Percentiles rank a stretch among this genome's conserved stretches.
phyloP scores from a whole-genome alignment of 1,139 yeast species.

The Pichiaceae sp. region DNA sequence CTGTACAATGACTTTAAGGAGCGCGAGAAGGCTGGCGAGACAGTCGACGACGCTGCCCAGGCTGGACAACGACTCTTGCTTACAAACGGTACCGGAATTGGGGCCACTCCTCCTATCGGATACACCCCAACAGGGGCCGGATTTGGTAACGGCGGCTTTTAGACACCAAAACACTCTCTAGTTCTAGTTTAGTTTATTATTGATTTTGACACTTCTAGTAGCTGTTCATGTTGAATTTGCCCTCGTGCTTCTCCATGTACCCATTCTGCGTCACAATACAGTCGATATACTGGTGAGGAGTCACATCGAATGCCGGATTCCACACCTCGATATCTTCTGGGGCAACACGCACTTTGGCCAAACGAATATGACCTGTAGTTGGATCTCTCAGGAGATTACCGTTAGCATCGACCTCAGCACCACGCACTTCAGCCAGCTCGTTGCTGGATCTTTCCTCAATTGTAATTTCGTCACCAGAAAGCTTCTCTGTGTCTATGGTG shows the following conservation, averaged over 20 bases:
- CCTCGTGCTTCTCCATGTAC: conserved; percentile 41
- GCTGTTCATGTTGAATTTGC: conserved; percentile 34
- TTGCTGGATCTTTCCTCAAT: conserved; percentile 82
- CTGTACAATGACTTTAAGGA: conserved; percentile 63
- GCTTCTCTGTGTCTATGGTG: conserved; percentile 66
- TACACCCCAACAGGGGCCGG: conserved; percentile 63
- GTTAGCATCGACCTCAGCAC: conserved; percentile 39
- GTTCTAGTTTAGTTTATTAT: conserved; percentile 3
- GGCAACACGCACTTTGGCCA: conserved; percentile 65
- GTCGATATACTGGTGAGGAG: conserved; percentile 76
- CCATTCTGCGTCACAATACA: conserved; percentile 80
- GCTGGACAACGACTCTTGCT: conserved; percentile 54
- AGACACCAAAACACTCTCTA: conserved; percentile 2
- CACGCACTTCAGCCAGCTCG: conserved; percentile 73
- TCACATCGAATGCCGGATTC: conserved; percentile 96
- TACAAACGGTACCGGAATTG: conserved; percentile 46
- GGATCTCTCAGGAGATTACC: conserved; percentile 17
- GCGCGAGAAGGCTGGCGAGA: conserved; percentile 55
- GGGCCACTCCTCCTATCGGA: conserved; percentile 32
- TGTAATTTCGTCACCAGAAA: conserved; percentile 61
- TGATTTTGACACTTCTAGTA: background rate
- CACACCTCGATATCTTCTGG: conserved; percentile 82
- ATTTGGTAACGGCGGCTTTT: conserved; percentile 43
- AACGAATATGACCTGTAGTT: conserved; percentile 14
- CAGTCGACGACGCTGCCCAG: conserved; percentile 36